Percentiles rank a stretch among this genome's conserved stretches.
These are phyloP conservation scores for Exophiala viscosa DNA, from an alignment of 2,329 filamentous ascomycete genomes.

Conservation along the genomic window DNA sequence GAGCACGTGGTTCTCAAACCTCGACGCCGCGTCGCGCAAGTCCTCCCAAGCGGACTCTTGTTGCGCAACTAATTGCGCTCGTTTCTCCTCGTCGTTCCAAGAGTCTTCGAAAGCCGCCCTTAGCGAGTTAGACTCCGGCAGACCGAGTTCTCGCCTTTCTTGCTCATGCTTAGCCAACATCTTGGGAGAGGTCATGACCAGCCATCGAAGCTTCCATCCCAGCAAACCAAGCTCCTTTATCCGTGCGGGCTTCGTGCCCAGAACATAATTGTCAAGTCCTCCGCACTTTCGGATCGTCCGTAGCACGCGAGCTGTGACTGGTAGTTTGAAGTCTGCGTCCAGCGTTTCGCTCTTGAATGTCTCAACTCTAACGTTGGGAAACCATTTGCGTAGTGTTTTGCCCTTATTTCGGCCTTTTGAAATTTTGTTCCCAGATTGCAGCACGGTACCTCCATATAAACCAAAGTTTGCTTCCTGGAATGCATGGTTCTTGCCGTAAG, in stretches of 20 bases:
- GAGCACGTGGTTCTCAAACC: constrained; percentile 29
- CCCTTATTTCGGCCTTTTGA: constrained; percentile 47
- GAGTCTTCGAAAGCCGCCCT: constrained; percentile 37
- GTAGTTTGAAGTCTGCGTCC: constrained; percentile 41
- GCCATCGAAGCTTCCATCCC: constrained; percentile 87
- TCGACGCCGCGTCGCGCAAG: constrained; percentile 26
- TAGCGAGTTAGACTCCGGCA: constrained; percentile 50
- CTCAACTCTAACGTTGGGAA: constrained; percentile 48
- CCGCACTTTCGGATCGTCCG: constrained; percentile 73
- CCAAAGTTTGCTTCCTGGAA: constrained; percentile 48
- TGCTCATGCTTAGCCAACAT: constrained; percentile 64
- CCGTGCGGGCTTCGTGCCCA: constrained; percentile 72
- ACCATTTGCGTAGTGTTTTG: constrained; percentile 48
- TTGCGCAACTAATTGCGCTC: constrained; percentile 37
- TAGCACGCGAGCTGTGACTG: constrained; percentile 44
- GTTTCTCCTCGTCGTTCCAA: constrained; percentile 43
- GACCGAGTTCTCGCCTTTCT: constrained; percentile 63
- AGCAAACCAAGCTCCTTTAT: constrained; percentile 83
- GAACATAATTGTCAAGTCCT: constrained; percentile 85
- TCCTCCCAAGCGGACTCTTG: constrained; percentile 34
- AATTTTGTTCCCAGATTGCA: constrained; percentile 51
- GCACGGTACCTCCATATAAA: constrained; percentile 45
- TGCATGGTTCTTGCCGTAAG: constrained; percentile 41
- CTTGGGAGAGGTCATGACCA: constrained; percentile 72
- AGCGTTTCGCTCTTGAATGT: constrained; percentile 45